A percentile compares a stretch with the other conserved stretches of the same genome.
Conservation (phyloP, 371 early-diverging fungal genomes). For the Actinomucor elegans region DNA sequence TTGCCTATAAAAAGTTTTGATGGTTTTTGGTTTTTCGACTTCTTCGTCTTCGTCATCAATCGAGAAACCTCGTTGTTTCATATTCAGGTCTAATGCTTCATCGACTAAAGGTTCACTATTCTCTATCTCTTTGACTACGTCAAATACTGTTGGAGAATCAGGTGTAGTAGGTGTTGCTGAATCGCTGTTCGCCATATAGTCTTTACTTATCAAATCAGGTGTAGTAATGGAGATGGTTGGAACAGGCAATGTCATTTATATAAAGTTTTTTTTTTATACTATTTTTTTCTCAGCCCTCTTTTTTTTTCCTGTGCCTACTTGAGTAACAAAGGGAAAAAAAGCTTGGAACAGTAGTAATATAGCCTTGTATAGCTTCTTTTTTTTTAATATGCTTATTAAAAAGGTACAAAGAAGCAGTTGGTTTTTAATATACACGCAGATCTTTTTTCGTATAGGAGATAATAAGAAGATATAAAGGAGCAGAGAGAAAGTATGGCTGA, state of each 20-base stretch:
- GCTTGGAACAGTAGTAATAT: no score
- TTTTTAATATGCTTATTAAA: no score
- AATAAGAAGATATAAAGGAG: no score
- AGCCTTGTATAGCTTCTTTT: no score
- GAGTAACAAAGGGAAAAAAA: neutral
- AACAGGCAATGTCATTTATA: conserved; percentile 20
- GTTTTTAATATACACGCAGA: no score
- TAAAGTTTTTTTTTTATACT: neutral
- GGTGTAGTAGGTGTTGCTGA: conserved; percentile 30
- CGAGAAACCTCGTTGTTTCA: neutral
- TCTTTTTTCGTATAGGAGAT: no score
- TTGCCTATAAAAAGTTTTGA: conserved; percentile 32
- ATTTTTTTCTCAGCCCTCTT: neutral
- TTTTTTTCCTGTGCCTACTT: neutral
- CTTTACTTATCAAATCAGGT: conserved; percentile 44
- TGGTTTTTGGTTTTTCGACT: conserved; percentile 5
- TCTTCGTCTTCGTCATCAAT: conserved; percentile 12
- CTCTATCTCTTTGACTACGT: conserved; percentile 43
- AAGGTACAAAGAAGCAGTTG: no score
- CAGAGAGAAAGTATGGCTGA: no score
- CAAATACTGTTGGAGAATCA: conserved; percentile 46
- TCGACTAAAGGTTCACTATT: conserved; percentile 18
- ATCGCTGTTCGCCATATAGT: conserved; percentile 27
- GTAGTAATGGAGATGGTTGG: conserved; percentile 51
- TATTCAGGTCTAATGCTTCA: conserved; percentile 1